Base-by-base conservation (phyloP, 306 rosid genomes). In the Coriaria nepalensis region DNA sequence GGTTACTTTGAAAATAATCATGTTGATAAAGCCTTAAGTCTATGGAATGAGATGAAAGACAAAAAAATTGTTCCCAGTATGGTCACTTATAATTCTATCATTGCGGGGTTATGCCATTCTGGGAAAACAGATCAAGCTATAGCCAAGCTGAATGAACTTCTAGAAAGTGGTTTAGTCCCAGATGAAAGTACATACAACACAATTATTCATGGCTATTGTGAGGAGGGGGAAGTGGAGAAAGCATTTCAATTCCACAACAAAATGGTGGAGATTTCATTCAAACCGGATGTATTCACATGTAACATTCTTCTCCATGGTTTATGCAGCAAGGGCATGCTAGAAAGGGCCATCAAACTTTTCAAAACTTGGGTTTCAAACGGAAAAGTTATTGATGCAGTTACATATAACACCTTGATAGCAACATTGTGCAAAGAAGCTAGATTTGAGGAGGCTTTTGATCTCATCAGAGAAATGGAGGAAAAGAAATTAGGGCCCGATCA, bases 241-340 rank as follows among this genome's bases (percentile, higher is more conserved):
- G 92, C 93, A 54, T 77, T 84, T 69, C 84, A 81, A 42, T 84
- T 88, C 68, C 81, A 84, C 52, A 81, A 84, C 75, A 66, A 77
- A 72, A 79, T 81, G 78, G 63, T 74, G 37, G 78, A 75, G 50
- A 73, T 72, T 64, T 70, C 69, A 2, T 84, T 88, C 57, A 79
- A 67, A 54, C 95, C 95, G 4, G 79, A 81, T 68, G 68, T 74
- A 6, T 66, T 72, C 64, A 78, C 93, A 7, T 63, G 76, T 49
- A 88, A 81, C 50, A 88, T 84, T 66, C 95, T 88, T 67, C 93
- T 88, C 47, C 56, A 49, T 48, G 97, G 93, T 43, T 76, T 88
- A 47, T 88, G 95, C 50, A 68, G 37, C 43, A 69, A 65, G 67
- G 80, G 87, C 13, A 74, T 73, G 90, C 61, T 84, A 47, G 93